Base-by-base conservation (phyloP, 2,329 filamentous ascomycete genomes). In the Monilinia aucupariae region DNA sequence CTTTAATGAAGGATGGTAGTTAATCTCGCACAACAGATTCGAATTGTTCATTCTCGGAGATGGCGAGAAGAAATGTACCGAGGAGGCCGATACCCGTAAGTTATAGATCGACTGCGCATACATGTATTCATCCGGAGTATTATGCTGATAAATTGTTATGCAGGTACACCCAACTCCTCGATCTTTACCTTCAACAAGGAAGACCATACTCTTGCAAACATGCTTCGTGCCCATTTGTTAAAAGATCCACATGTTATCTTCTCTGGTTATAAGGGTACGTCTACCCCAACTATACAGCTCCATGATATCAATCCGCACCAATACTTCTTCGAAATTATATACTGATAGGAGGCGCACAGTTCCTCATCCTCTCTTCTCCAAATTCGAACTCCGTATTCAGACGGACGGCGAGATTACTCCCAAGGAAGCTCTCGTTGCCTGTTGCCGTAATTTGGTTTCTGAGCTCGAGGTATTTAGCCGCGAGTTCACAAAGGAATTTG, bases 101-200 rank as follows among this genome's bases (percentile, higher is more conserved):
- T 78, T 43, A n/a, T 56, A 39, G 13, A 17, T 27, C 15, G 17
- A 58, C 49, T 41, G 30, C 27, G 39, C 30, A 56, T 27, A 56
- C 5, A 1, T 43, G 32, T 49, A 39, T 55, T 22, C 20, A 61
- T 15, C 1, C 13, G 13, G 30, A 43, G n/a, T n/a, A 25, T 62
- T 17, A 41, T 45, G 13, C 25, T 53, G 43, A 50, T 61, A 27
- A 60, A 52, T 30, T 64, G n/a, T 10, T 47, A 27, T 54, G 48
- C 64, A 94, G 92, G 91, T 73, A 92, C 96, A 74, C 91, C 93
- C 27, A 96, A 96, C 75, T 92, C 90, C n/a, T 90, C 91, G 12
- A 90, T 97, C 77, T 99, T 99, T 79, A 86, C 91, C 64, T 87
- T 99, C 78, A 91, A 91, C 78, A 97, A 97, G 77, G 94, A 99